Evolutionary conservation across 768 basidiomycete species (phyloP).

Genomic region (Pisolithus marmoratus): DNA sequence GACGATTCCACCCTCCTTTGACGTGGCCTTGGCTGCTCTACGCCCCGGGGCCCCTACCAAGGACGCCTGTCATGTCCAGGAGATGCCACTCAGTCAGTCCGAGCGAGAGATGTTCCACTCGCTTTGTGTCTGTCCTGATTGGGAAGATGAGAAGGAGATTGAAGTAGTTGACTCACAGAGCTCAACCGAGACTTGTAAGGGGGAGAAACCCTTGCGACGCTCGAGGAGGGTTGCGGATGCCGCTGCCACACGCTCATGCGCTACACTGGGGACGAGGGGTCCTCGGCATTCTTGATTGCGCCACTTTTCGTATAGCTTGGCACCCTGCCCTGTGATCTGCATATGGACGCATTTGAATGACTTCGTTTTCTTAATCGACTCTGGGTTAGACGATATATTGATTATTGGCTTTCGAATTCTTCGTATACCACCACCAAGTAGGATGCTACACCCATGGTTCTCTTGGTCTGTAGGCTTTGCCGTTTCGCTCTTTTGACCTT

Average conservation of each 20-base stretch:
- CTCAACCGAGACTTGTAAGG: not conserved
- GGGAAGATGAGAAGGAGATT: constrained; percentile 36
- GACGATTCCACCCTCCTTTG: constrained; percentile 22
- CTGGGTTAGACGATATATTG: too few relatives aligned
- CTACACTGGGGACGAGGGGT: constrained; percentile 27
- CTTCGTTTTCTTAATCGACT: too few relatives aligned
- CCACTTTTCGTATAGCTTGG: constrained; percentile 17
- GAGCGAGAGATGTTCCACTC: constrained; percentile 69
- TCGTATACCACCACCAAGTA: too few relatives aligned
- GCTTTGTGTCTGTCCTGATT: constrained; percentile 55
- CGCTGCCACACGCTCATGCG: constrained; percentile 43
- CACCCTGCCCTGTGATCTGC: not conserved
- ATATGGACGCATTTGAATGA: too few relatives aligned
- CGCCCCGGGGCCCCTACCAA: constrained; percentile 14
- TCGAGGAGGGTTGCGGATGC: constrained; percentile 68
- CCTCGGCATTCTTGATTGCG: constrained; percentile 21
- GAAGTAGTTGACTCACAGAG: constrained; percentile 6
- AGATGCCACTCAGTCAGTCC: constrained; percentile 55
- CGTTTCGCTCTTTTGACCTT: not conserved
- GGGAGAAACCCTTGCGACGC: constrained; percentile 27
- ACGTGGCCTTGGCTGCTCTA: constrained; percentile 25
- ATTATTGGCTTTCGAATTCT: too few relatives aligned
- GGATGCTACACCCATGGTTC: too few relatives aligned
- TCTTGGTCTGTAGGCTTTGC: not conserved
- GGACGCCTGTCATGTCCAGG: constrained; percentile 7